Evolutionary conservation across 2,329 filamentous ascomycete genomes (phyloP).

Genomic region (Pseudogymnoascus sp.): DNA sequence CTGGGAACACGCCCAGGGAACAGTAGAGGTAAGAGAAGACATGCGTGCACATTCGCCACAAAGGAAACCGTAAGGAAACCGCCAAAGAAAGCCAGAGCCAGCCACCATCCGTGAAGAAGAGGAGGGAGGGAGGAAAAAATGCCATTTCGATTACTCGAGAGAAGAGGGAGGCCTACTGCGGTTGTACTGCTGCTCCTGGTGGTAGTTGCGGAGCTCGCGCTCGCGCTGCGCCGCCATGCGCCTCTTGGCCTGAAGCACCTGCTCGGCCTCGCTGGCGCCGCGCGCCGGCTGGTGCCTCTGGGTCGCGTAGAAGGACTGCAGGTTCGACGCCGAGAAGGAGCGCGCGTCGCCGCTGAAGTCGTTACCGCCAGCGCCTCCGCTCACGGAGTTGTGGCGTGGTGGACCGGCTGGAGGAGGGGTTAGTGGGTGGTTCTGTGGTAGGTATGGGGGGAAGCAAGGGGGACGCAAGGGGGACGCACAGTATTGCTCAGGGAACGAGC

Average conservation of each 20-base stretch:
- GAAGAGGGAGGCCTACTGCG: constrained; percentile 86
- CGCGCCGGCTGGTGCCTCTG: constrained; percentile 85
- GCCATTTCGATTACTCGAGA: constrained; percentile 29
- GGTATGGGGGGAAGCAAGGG: constrained; percentile 21
- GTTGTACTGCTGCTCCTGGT: constrained; percentile 99
- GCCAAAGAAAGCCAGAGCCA: constrained; percentile 31
- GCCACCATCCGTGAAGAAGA: constrained; percentile 19
- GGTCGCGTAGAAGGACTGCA: constrained; percentile 88
- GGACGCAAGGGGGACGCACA: constrained; percentile 40
- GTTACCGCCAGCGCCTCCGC: constrained; percentile 28
- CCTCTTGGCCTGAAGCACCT: constrained; percentile 98
- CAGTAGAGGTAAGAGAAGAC: background rate
- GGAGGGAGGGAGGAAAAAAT: background rate
- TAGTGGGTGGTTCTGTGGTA: constrained; percentile 60
- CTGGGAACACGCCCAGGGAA: background rate
- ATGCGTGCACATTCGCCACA: constrained; percentile 17
- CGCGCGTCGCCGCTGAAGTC: constrained; percentile 72
- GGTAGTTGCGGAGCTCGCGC: constrained; percentile 97
- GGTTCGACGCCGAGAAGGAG: constrained; percentile 59
- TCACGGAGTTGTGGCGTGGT: constrained; percentile 74
- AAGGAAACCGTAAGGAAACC: constrained; percentile 19
- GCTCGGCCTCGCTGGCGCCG: constrained; percentile 84
- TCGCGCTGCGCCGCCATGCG: constrained; percentile 98
- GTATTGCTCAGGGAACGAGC: constrained; percentile 46
- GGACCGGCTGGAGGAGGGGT: constrained; percentile 38